Conservation (phyloP, 2,329 filamentous ascomycete species). For the Tolypocladium nubicola region DNA sequence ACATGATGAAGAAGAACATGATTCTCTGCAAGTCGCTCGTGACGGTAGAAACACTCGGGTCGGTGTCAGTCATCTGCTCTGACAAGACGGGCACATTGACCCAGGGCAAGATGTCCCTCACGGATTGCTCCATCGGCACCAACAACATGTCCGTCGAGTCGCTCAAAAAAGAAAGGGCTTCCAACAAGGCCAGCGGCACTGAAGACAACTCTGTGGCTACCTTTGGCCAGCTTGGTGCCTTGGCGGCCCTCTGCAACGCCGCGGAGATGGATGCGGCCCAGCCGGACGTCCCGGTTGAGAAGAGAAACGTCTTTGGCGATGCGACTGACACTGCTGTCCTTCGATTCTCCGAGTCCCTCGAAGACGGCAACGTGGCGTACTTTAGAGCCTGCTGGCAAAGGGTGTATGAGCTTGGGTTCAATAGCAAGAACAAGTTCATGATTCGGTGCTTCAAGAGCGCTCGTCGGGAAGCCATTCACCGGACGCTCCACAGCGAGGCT, state of each 20-base stretch:
- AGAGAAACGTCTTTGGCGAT: constrained; percentile 61
- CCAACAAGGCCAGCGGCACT: constrained; percentile 9
- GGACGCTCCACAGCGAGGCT: constrained; percentile 27
- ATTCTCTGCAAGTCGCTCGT: constrained; percentile 72
- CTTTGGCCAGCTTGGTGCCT: constrained; percentile 46
- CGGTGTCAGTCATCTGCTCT: constrained; percentile 63
- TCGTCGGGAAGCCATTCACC: constrained; percentile 16
- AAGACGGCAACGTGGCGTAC: constrained; percentile 41
- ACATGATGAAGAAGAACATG: constrained; percentile 66
- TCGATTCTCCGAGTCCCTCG: constrained; percentile 56
- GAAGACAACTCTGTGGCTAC: constrained; percentile 23
- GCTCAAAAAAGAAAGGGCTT: constrained; percentile 29
- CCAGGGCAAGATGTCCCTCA: constrained; percentile 62
- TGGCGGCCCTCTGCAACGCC: constrained; percentile 62
- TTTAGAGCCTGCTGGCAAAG: constrained; percentile 53
- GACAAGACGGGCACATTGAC: constrained; percentile 69
- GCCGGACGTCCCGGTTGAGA: constrained; percentile 42
- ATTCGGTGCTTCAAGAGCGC: constrained; percentile 47
- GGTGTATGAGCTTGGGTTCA: constrained; percentile 61
- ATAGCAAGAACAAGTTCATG: constrained; percentile 80
- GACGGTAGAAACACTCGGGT: constrained; percentile 65
- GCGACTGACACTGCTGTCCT: constrained; percentile 68
- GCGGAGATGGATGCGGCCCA: constrained; percentile 64
- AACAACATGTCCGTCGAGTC: constrained; percentile 38
- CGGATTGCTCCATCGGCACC: constrained; percentile 51